These are phyloP conservation scores for Wickerhamomyces hampshirensis DNA, from an alignment of 805 yeast genomes.

Conservation along the genomic window DNA sequence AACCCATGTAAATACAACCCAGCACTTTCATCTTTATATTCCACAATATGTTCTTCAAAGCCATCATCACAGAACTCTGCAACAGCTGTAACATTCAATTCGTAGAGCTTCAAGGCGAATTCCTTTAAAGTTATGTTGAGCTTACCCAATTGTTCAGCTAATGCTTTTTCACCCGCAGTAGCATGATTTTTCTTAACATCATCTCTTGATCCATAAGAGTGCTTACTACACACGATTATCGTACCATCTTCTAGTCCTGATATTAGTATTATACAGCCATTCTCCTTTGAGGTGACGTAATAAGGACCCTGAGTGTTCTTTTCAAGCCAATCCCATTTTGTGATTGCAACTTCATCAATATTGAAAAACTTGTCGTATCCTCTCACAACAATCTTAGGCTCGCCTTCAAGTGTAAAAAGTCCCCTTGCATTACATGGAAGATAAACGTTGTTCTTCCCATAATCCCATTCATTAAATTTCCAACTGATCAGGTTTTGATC, in stretches of 20 bases:
- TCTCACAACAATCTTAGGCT: constrained; percentile 54
- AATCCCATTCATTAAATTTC: constrained; percentile 93
- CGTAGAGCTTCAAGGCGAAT: constrained; percentile 52
- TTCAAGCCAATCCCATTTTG: constrained; percentile 46
- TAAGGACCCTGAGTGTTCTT: constrained; percentile 67
- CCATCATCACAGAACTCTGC: constrained; percentile 89
- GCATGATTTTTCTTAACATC: constrained; percentile 68
- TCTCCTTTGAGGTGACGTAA: constrained; percentile 76
- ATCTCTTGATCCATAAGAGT: constrained; percentile 69
- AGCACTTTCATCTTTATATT: constrained; percentile 57
- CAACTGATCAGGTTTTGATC: constrained; percentile 41
- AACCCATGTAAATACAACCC: constrained; percentile 92
- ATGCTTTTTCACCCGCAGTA: constrained; percentile 55
- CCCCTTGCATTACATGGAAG: constrained; percentile 85
- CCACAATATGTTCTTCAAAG: constrained; percentile 91
- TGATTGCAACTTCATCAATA: constrained; percentile 54
- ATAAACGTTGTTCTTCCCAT: constrained; percentile 45
- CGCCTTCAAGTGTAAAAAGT: constrained; percentile 49
- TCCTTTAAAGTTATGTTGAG: constrained; percentile 37
- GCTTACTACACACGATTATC: constrained; percentile 84
- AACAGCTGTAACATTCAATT: constrained; percentile 69
- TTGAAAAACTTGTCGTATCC: constrained; percentile 96
- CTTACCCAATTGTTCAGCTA: constrained; percentile 46
- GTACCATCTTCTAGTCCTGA: constrained; percentile 75
- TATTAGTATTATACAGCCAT: constrained; percentile 87